A percentile compares a stretch with the other conserved stretches of the same genome.
phyloP scores from a whole-genome alignment of 805 yeast species.

The Wickerhamiella siamensis region DNA sequence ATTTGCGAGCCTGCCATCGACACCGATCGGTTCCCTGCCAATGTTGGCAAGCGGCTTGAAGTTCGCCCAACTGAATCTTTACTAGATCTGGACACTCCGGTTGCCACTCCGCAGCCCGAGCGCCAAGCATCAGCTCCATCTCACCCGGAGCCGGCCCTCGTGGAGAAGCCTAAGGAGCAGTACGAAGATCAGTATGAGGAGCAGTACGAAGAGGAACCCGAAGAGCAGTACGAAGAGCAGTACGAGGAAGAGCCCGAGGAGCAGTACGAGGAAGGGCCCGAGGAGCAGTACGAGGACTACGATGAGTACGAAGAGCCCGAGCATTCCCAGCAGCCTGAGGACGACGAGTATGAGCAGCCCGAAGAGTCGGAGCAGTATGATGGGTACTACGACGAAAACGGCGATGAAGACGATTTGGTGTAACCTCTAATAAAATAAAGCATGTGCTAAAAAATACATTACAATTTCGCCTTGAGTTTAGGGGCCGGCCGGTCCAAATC shows the following conservation, averaged over 20 bases:
- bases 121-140: no score
- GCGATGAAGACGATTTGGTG: background rate
- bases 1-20: conserved; percentile 33
- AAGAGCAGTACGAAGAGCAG: conserved; percentile 15
- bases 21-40: conserved; percentile 25
- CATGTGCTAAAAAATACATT: no score
- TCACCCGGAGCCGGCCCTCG: conserved; percentile 16
- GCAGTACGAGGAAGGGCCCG: background rate
- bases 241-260: conserved; percentile 10
- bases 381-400: background rate
- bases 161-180: no score
- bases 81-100: conserved; percentile 24
- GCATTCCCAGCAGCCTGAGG: background rate
- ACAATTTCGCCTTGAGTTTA: background rate
- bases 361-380: background rate
- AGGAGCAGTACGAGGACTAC: background rate
- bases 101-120: conserved; percentile 16
- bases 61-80: conserved; percentile 23
- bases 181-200: conserved; percentile 20
- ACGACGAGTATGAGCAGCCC: background rate
- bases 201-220: conserved; percentile 11
- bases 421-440: background rate
- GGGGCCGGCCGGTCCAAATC: no score
- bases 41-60: conserved; percentile 16
- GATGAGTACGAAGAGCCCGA: background rate